A percentile compares a stretch with the other conserved stretches of the same genome.
phyloP scores from a whole-genome alignment of 768 basidiomycete species.

The Boletus bicolor region DNA sequence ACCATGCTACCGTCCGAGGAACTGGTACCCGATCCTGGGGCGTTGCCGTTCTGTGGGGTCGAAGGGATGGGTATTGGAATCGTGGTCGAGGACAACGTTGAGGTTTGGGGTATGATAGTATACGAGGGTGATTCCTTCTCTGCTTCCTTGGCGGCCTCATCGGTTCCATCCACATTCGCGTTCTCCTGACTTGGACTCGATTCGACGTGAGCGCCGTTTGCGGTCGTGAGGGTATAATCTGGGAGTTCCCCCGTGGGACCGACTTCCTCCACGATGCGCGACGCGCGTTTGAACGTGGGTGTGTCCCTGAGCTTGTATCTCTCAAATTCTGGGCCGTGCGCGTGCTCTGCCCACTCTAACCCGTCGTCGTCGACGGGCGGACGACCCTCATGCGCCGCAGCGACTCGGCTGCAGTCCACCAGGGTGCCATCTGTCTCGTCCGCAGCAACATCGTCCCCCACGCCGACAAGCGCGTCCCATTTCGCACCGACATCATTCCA shows the following conservation, averaged over 20 bases:
- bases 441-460: conserved; percentile 27
- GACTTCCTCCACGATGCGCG: conserved; percentile 34
- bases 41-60: background rate
- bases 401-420: background rate
- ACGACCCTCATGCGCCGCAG: background rate
- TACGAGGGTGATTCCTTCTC: conserved; percentile 3
- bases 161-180: background rate
- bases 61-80: conserved; percentile 10
- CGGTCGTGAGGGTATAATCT: conserved; percentile 23
- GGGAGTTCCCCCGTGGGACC: conserved; percentile 45
- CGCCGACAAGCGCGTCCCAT: conserved; percentile 49
- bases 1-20: conserved; percentile 50
- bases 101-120: conserved; percentile 3
- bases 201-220: background rate
- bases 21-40: conserved; percentile 39
- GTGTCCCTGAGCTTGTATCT: conserved; percentile 19
- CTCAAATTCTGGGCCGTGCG: conserved; percentile 34
- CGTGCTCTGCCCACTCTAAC: conserved; percentile 53
- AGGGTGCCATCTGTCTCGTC: conserved; percentile 7
- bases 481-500: conserved; percentile 55
- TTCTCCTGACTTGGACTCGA: background rate
- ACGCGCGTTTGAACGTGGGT: conserved; percentile 15
- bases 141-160: conserved; percentile 3
- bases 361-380: conserved; percentile 31
- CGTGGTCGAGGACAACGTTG: conserved; percentile 1